Base-by-base conservation (phyloP, 2,329 filamentous ascomycete species). In the Teratosphaeria pseudoeucalypti region DNA sequence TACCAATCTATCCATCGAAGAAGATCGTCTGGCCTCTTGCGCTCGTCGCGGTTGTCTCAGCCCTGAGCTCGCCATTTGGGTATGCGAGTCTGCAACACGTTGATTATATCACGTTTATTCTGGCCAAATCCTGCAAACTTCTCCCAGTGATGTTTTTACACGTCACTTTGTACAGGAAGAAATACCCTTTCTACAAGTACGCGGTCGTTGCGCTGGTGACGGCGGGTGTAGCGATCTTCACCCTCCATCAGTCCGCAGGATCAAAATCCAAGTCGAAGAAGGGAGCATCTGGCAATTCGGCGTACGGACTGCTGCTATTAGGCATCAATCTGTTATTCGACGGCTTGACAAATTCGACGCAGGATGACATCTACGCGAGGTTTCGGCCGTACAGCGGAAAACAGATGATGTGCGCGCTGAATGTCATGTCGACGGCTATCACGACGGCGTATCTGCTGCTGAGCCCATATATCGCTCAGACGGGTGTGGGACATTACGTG, bases 361-460 rank as follows among this genome's bases (percentile, higher is more conserved):
- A 99, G 79, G 94, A 99, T 75, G 86, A 96, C 74, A 90, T 99
- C 73, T 96, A 97, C 73, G 75, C 77, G 29, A 71, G 75, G 1
- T 95, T 91, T 76, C 85, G 84, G 64, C 85, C 87, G 14, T 96
- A 94, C 73, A 84, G 85, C 2, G 94, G 94, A 10, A 91, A 92
- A 61, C 94, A 99, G 81, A 99, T 99, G 94, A 99, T 99, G 94
- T 95, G 92, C 72, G 92, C 92, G 47, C 90, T 96, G 75, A 99
- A 97, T 73, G 78, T 96, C 59, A 88, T 97, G 74, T 87, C 84
- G 67, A 92, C 91, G 3, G 71, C 85, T 54, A 79, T 97, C 59
- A 97, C 92, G 3, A 80, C 83, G 23, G 71, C 77, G 0, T 97
- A 95, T 70, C 83, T 99, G 53, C 64, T 92, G 19, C 70, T 91